These are phyloP conservation scores for Aurantiochytrium sp. DNA, from an alignment of 108 stramenopile genomes.

Conservation along the genomic window DNA sequence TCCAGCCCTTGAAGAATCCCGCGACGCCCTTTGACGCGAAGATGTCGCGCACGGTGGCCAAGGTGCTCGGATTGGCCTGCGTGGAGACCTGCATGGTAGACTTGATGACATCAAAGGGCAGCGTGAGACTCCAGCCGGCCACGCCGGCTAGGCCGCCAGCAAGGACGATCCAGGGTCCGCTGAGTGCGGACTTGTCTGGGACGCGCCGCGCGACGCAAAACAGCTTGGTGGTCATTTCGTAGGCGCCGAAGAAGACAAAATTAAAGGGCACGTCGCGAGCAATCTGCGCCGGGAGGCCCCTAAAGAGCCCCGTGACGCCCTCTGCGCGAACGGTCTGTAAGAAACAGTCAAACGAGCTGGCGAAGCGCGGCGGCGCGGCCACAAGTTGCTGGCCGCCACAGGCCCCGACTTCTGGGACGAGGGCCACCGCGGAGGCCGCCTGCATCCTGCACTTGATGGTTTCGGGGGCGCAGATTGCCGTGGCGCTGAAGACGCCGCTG, in stretches of 20 bases:
- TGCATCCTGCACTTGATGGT: constrained; percentile 33
- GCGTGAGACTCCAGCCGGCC: constrained; percentile 31
- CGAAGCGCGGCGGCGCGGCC: not conserved
- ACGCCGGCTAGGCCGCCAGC: constrained; percentile 35
- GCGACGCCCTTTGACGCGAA: not conserved
- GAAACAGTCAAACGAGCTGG: not conserved
- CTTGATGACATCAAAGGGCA: constrained; percentile 34
- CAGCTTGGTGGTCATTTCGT: not conserved
- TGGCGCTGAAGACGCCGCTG: constrained; percentile 34
- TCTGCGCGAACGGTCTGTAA: not conserved
- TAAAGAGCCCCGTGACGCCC: not conserved
- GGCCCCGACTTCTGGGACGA: too few species aligned
- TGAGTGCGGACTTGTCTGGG: not conserved
- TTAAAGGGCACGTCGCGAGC: constrained; percentile 40
- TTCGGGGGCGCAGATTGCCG: constrained; percentile 33
- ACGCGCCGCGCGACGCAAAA: not conserved
- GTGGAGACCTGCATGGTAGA: constrained; percentile 9
- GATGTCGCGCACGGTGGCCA: not conserved
- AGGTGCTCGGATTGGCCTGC: not conserved
- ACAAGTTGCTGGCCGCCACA: too few species aligned
- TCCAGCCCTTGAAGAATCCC: constrained; percentile 37
- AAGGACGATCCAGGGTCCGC: not conserved
- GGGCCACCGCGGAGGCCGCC: too few species aligned
- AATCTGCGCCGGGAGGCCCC: constrained; percentile 25
- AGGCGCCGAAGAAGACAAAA: constrained; percentile 31